phyloP scores from a whole-genome alignment of 2,329 filamentous ascomycete genomes.

The Chalaropsis thielavioides region DNA sequence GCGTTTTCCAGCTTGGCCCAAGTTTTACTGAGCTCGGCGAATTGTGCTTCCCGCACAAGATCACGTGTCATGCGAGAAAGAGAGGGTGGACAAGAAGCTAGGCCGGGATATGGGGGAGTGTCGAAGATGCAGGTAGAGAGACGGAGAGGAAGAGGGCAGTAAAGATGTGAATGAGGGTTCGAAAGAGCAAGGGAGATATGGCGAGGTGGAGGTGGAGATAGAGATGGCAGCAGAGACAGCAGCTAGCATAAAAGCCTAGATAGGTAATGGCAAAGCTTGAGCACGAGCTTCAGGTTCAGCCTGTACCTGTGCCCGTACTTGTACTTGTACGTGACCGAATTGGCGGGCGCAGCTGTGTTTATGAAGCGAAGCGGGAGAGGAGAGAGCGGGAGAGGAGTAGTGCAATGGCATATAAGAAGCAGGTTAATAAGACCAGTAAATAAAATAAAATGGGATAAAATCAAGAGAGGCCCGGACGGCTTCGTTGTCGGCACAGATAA shows the following conservation, averaged over 20 bases:
- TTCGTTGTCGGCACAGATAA: too few relatives aligned
- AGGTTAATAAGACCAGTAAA: not conserved
- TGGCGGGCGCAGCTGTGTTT: not conserved
- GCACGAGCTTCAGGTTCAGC: not conserved
- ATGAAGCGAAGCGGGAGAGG: not conserved
- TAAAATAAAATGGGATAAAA: not conserved
- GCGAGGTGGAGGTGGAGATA: not conserved
- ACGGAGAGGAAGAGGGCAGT: not conserved
- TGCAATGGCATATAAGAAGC: not conserved
- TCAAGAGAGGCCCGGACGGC: not conserved
- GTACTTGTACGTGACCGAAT: not conserved
- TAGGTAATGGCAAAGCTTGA: not conserved
- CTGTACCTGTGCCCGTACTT: not conserved
- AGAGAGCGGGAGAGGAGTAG: not conserved
- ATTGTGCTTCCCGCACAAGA: constrained; percentile 1
- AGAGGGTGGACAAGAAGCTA: not conserved
- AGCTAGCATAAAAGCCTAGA: not conserved
- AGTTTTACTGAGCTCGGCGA: constrained; percentile 12
- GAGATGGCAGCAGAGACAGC: too few relatives aligned
- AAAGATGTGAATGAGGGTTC: too few relatives aligned
- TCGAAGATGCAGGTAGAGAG: not conserved
- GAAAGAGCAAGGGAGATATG: not conserved
- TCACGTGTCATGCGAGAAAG: constrained; percentile 8
- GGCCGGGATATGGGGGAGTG: not conserved
- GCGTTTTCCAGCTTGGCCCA: constrained; percentile 12